Base-by-base conservation (phyloP, 2,329 filamentous ascomycete species). In the Didymella sp. region DNA sequence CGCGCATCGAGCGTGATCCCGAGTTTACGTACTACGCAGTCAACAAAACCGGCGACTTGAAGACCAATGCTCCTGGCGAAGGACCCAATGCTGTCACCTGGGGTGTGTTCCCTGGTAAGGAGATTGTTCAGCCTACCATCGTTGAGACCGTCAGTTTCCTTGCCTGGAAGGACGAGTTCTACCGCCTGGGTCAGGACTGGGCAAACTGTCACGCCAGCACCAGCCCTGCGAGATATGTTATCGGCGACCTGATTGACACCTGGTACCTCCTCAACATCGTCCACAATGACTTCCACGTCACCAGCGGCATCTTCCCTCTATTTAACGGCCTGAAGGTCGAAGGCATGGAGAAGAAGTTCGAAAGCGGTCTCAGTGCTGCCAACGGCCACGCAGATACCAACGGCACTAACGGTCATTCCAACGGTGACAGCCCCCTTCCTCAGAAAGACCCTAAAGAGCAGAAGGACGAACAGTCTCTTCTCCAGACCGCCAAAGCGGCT, bases 51-150 rank as follows among this genome's bases (percentile, higher is more conserved):
- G 93, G 94, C 25, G 86, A 89, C 55, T 82, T 98, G 53, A 88
- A 87, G 76, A 95, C 92, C 25, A 98, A 99, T 71, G 88, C 92
- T 1, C 87, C 88, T 8, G 86, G 87, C 21, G 92, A 96, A 66
- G 91, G 92, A 6, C 95, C 95, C 33, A 99, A 99, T 70, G 95
- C 95, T n/a, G 91, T 99, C 46, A 99, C 95, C 1, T 99, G 95
- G 95, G 95, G 95, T 77, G 96, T 99, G 30, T 99, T 98, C 81
- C 94, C 95, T 0, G 95, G 95, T 56, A 96, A 98, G 76, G 95
- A 99, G 78, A 97, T 99, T 73, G 93, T 99, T n/a, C 95, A 99
- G 77, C 95, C 95, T 13, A 99, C 95, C n/a, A 97, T 99, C 69
- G 95, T 99, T 49, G 95, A 99, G 80, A 96, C 91, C 17, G 89